Base-by-base conservation (phyloP, 2,329 filamentous ascomycete genomes). In the Aspergillus sp. region DNA sequence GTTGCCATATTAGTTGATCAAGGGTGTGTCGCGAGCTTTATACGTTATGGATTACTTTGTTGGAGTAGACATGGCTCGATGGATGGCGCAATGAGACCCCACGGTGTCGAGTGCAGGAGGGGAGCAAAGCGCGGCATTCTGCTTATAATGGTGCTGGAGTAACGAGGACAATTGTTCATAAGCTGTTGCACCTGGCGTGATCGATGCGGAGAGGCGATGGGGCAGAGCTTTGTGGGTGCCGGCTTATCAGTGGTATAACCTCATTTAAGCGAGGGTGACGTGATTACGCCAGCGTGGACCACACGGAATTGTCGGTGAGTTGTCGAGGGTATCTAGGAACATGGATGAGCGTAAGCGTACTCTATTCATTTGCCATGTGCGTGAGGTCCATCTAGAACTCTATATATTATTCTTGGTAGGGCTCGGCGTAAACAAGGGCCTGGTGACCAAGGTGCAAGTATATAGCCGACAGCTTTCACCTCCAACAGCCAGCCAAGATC, bases 11-110 rank as follows among this genome's bases (percentile, higher is more conserved):
- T 22, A 19, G 11, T 38, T 34, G 48, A 1, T 13, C 17, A 3
- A 19, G 25, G 48, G 2, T 7, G 11, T 51, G 28, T 9, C 3
- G 28, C 19, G 48, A 41, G 31, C 41, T 15, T 41, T 54, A 23
- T 41, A 41, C 11, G 4, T 15, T 5, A 41, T 30, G 9, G 9
- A 15, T 23, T 3, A n/a, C 19, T 19, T 54, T 11, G 52, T 30
- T 19, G 38, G 52, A 46, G 52, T 46, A 17, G 52, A 28, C 46
- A 22, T 15, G 2, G 15, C 13, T 23, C 47, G 19, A 22, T 8
- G n/a, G 49, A 59, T 59, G 25, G 57, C 57, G 57, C 50, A 48
- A 59, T 59, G 34, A 4, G 55, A 52, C 38, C 47, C 25, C 56
- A 58, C 34, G n/a, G 34, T 53, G 56, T 58, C 55, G 41, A 59